Evolutionary conservation across 495 filamentous ascomycete genomes (phyloP), one percentile per base, ranked within the genome.

Genomic region (Xylaria curta): DNA sequence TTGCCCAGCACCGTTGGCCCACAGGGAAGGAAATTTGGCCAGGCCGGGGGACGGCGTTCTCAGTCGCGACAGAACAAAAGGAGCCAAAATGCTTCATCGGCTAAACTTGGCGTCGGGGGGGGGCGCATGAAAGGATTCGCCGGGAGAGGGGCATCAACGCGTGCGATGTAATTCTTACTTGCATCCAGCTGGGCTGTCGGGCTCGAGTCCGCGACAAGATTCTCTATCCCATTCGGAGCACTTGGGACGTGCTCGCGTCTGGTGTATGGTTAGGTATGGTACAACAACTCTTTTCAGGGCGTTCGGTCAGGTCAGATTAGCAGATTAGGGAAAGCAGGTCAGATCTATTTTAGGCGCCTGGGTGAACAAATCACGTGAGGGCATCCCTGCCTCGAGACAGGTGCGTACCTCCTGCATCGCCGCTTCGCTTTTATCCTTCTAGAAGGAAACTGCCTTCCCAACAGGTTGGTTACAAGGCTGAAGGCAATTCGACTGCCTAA

Each of bases 1-100:
- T 67, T 67, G 65, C 65, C 65, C 65, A 56, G 68, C 59, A 58
- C 59, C 31, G 68, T 49, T 28, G 68, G 59, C 59, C 68, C 68
- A 70, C 68, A 71, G 51, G 21, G 62, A 46, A 62, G 47, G 24
- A 65, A 71, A 64, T 65, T 71, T 71, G 69, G 51, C 69, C 62
- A 58, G 69, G 36, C 54, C 54, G 28, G 66, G 53, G 66, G 54
- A 56, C 66, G 54, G 66, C 64, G 64, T 60, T 64, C 59, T 21
- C 36, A 15, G 38, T 46, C 62, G 62, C 69, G 62, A 61, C 42
- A 40, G 33, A 62, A 58, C 69, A 65, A 19, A 53, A 71, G 36
- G 46, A 71, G 36, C 66, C 53, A 61, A 69, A 44, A 47, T 44
- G 67, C 54, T 24, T 69, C 46, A 49, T 46, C 31, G 68, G 68